Evolutionary conservation across 306 rosid genomes (phyloP).

Genomic region (Cicer pinnatifidum): DNA sequence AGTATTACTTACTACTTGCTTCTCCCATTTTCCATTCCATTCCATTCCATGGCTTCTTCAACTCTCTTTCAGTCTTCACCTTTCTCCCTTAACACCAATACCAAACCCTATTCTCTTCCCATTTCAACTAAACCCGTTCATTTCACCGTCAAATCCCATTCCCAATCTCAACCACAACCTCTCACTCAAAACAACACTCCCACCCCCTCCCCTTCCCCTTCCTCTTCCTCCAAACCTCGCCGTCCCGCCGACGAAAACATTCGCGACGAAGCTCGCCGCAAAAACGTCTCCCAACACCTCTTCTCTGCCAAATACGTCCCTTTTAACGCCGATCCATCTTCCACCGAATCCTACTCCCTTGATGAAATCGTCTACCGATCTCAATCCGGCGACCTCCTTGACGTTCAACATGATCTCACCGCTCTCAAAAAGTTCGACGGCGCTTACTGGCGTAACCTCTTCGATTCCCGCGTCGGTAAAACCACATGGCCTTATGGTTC

Average conservation of each 20-base stretch:
- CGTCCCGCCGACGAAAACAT: slow-evolving; percentile 77
- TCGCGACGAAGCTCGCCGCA: slow-evolving; percentile 80
- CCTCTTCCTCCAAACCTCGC: slow-evolving; percentile 47
- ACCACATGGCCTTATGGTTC: slow-evolving; percentile 92
- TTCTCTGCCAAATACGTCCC: slow-evolving; percentile 88
- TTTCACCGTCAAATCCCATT: slow-evolving; percentile 44
- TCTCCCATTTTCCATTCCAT: too few species aligned
- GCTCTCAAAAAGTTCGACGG: slow-evolving; percentile 75
- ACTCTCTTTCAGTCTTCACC: slow-evolving; percentile 50
- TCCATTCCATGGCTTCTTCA: slow-evolving; percentile 49
- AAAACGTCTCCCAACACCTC: slow-evolving; percentile 49
- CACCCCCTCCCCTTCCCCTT: neutral
- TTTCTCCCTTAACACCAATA: slow-evolving; percentile 42
- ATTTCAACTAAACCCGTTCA: slow-evolving; percentile 25
- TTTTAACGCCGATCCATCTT: slow-evolving; percentile 61
- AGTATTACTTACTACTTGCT: too few species aligned
- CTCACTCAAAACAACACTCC: slow-evolving; percentile 32
- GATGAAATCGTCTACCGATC: slow-evolving; percentile 88
- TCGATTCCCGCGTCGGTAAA: slow-evolving; percentile 77
- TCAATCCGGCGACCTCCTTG: slow-evolving; percentile 74
- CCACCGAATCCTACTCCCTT: slow-evolving; percentile 74
- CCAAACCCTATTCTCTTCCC: slow-evolving; percentile 38
- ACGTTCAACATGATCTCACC: slow-evolving; percentile 70
- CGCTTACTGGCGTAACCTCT: slow-evolving; percentile 74
- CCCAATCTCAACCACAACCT: slow-evolving; percentile 40